Conservation (phyloP, 176 grass and related monocot species). For the Eragrostis nindensis region DNA sequence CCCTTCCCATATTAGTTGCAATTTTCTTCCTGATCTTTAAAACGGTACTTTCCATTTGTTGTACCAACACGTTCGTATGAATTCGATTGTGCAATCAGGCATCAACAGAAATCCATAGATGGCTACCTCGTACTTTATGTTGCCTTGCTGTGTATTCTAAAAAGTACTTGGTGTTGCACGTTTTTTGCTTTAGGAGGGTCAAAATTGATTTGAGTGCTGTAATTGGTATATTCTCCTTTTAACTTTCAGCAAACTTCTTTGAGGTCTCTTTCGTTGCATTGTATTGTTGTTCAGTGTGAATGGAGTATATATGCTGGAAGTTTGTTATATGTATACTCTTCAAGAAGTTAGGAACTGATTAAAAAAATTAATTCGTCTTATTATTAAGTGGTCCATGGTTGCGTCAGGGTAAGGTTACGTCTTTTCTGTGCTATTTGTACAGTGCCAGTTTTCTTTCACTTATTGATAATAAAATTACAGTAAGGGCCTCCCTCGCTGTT, state of each 20-base stretch:
- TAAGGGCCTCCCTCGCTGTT: too few relatives aligned
- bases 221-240: background rate
- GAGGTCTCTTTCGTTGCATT: background rate
- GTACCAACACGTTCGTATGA: background rate
- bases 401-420: too few relatives aligned
- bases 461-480: too few relatives aligned
- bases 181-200: too few relatives aligned
- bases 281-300: background rate
- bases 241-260: background rate
- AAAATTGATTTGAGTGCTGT: constrained; percentile 1
- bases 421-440: too few relatives aligned
- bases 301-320: background rate
- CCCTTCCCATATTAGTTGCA: background rate
- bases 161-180: too few relatives aligned
- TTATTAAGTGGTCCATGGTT: background rate
- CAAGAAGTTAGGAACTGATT: constrained; percentile 13
- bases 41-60: background rate
- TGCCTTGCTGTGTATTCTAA: background rate
- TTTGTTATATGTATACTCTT: constrained; percentile 13
- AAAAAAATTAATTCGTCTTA: too few relatives aligned
- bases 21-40: background rate
- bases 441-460: too few relatives aligned
- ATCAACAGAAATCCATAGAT: background rate
- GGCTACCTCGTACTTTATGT: background rate
- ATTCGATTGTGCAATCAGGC: background rate